Base-by-base conservation (phyloP, 768 basidiomycete species). In the Xerocomus brunneocitrinus region DNA sequence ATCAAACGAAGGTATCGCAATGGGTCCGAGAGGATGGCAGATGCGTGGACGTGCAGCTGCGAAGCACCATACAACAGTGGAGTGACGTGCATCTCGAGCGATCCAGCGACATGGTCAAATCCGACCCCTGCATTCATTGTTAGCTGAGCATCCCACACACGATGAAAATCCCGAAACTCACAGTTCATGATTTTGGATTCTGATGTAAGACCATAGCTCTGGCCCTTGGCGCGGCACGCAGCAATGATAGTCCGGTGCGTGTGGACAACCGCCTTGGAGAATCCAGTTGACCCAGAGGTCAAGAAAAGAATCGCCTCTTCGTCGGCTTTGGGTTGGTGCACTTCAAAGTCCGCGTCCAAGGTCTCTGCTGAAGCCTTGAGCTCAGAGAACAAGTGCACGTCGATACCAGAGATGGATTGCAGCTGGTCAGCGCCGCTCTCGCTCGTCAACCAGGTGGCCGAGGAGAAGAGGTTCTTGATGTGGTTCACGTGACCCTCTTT, bases 21-120 rank as follows among this genome's bases (percentile, higher is more conserved):
- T 8, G 59, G 61, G 36, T 64, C 65, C 3, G 63, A 59, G n/a
- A 65, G 57, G 35, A 70, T 62, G 25, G 49, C 59, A 25, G 60
- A 62, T 12, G 60, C 57, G 10, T 63, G 58, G 31, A 64, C 57
- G 31, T 61, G 58, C 24, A 66, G 41, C 28, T 63, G 64, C 5
- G 60, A 61, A 35, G 62, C 58, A 4, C 71, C 72, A 24, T 63
- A 70, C 8, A 69, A 53, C 30, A 68, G 55, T 22, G 75, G 69
- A 0, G 74, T 65, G 3, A 77, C 54, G 49, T 76, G 75, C 54
- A 76, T 65, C 45, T 77, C 76, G 1, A 74, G 63, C 0, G 74
- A 68, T 35, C 71, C 74, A 2, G 76, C 76, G 27, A 77, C 74
- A 47, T 77, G 76, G 45, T 77, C 76, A 40, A 77, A 74, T 13